Evolutionary conservation across 345 rosid species (phyloP).

Genomic region (Populus tremula): DNA sequence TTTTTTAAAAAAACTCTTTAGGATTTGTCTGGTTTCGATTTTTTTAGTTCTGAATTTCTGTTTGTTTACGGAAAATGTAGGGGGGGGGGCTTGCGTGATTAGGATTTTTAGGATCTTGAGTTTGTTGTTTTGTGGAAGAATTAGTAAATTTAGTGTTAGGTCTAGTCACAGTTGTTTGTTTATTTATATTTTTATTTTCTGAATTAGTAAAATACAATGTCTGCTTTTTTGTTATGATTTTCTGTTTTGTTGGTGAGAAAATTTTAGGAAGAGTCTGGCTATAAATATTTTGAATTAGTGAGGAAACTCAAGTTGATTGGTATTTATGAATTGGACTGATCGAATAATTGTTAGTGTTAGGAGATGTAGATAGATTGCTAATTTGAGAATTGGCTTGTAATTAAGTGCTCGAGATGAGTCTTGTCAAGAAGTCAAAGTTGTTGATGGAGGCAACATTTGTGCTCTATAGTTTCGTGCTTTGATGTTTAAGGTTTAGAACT

Average conservation of each 20-base stretch:
- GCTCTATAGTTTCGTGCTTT: neutral
- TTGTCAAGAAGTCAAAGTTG: neutral
- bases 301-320: neutral
- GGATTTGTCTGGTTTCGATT: constrained; percentile 4
- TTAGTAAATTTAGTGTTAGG: too few relatives aligned
- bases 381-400: neutral
- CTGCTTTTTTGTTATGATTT: neutral
- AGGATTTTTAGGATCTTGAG: neutral
- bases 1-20: neutral
- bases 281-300: neutral
- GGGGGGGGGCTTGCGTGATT: neutral
- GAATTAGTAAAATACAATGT: neutral
- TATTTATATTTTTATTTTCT: neutral
- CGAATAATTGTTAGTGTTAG: neutral
- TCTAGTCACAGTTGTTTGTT: neutral
- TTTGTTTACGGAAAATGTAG: neutral
- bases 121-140: neutral
- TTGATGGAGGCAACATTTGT: neutral
- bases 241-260: neutral
- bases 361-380: neutral
- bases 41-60: constrained; percentile 10
- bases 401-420: neutral
- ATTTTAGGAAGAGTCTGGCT: neutral
- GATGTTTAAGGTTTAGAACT: neutral
- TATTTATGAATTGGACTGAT: neutral